Evolutionary conservation across 192 early-diverging fungal species (phyloP).

Genomic region (Gamsiella multidivaricata): DNA sequence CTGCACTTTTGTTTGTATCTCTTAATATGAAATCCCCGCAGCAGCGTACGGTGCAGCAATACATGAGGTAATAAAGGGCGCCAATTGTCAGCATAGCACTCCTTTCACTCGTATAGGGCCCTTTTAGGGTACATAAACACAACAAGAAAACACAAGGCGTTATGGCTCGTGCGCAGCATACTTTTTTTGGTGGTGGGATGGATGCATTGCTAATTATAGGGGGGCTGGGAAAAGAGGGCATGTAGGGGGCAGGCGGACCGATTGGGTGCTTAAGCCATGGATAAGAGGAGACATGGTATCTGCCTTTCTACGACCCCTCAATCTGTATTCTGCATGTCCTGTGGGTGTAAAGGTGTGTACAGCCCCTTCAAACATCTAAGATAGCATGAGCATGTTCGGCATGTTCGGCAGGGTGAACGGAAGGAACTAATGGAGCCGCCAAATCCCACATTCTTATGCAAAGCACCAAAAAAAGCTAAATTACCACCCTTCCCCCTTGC

Average conservation of each 20-base stretch:
- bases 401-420: too few relatives aligned
- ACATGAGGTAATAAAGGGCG: too few relatives aligned
- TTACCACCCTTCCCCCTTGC: slow-evolving; percentile 3
- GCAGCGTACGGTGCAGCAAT: neutral
- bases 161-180: too few relatives aligned
- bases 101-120: too few relatives aligned
- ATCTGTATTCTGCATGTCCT: neutral
- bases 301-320: slow-evolving; percentile 5
- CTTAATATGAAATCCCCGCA: neutral
- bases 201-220: neutral
- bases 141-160: too few relatives aligned
- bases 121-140: too few relatives aligned
- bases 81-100: too few relatives aligned
- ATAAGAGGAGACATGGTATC: neutral
- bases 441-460: slow-evolving; percentile 2
- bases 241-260: neutral
- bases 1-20: neutral
- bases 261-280: neutral
- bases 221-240: neutral
- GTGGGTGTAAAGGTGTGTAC: too few relatives aligned
- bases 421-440: neutral
- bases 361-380: slow-evolving; percentile 14
- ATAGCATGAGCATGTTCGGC: neutral
- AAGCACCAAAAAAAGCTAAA: neutral
- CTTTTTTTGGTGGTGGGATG: neutral